Evolutionary conservation across 1,284 basidiomycete species (phyloP), one percentile per base, ranked within the genome.

Genomic region (Cystobasidium slooffiae): DNA sequence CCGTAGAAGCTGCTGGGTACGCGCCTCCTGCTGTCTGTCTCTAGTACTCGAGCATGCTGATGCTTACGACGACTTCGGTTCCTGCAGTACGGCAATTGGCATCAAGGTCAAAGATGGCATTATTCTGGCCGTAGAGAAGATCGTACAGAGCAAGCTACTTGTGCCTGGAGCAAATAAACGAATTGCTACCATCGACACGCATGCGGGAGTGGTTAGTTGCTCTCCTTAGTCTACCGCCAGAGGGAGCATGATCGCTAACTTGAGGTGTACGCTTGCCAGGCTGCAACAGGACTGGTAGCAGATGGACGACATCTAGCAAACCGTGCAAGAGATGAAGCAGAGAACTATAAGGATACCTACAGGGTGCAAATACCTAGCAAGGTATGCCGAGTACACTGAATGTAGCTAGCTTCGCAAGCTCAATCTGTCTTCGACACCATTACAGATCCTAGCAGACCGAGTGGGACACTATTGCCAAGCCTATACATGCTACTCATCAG

Each of bases 401-500:
- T 20, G 47, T 16, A 14, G 47, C 47, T 20, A 51, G 47, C 20
- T 14, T 46, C 44, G 20, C 14, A 47, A 47, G 61, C 61, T 63
- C 37, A 63, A 1, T 31, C n/a, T 64, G 8, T 18, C 39, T 46
- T 43, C 44, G n/a, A 3, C 14, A 51, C 52, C 44, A 53, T 68
- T n/a, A 58, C 79, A 97, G 92, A 85, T 87, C 62, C 84, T 98
- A 55, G 89, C 91, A 64, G 91, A 94, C 81, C 91, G 95, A 74
- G 81, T 99, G 56, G 91, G 92, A 0, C 87, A 90, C 49, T 97
- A 94, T 82, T 90, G 94, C 3, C 97, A 99, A 84, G 90, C 91
- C 22, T 99, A 97, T 85, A 99, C 97, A 8, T 89, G 97, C 66
- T 98, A 99, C 84, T 97, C 95, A 0, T 97, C 95, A 31, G 97